Base-by-base conservation (phyloP, 805 yeast species). In the Candida vaughaniae region DNA sequence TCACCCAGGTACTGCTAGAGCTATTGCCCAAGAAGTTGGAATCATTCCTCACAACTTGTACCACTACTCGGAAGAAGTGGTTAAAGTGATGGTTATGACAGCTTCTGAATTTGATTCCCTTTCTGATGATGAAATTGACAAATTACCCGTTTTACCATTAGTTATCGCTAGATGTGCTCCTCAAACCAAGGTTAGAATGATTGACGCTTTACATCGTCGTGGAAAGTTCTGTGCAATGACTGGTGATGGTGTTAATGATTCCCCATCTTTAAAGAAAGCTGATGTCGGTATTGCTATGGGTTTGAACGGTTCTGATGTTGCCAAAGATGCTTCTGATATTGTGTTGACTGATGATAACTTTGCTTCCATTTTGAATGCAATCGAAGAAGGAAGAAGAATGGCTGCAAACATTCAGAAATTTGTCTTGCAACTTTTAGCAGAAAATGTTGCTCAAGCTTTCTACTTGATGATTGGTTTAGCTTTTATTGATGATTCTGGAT, bases 281-380 rank as follows among this genome's bases (percentile, higher is more conserved):
- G 89, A 84, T 58, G 86, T 84, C 39, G 91, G 91, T 47, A 82
- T 84, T 57, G 88, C 91, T 8, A 84, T 84, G 91, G 91, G 91
- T 31, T 48, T 62, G 22, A 76, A 82, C 43, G 91, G 91, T 4
- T 79, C 86, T 9, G 91, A 84, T 64, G 91, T 84, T 27, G 91
- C 91, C n/a, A 84, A 84, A 56, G 87, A 83, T 56, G 88, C 89
- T 5, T 72, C 85, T 30, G 91, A 84, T 57, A 82, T 84, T 57
- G 85, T 84, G 12, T 69, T 84, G 34, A 73, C 83, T 16, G 69
- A 64, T 39, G 91, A 84, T 56, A 84, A 84, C 58, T 84, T 84
- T 60, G 85, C 90, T 4, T 82, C 90, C 12, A 84, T 84, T 53
- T 69, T 82, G 38, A 79, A 80, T 56, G 91, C 88, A 10, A 75